Evolutionary conservation across 1,139 yeast species (phyloP).

Genomic region (Meyerozyma sp.): DNA sequence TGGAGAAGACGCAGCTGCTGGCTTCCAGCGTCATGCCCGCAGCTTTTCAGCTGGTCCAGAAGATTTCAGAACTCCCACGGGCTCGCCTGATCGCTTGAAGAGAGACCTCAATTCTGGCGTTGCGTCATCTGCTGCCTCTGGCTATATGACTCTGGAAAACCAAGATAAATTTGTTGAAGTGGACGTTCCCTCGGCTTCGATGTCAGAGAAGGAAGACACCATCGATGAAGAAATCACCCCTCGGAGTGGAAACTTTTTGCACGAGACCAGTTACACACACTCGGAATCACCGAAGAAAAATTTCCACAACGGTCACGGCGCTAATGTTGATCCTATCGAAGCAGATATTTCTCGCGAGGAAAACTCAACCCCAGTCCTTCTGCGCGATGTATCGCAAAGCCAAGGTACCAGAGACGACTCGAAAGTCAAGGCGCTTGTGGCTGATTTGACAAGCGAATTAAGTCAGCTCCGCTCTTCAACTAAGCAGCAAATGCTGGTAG

Average conservation of each 20-base stretch:
- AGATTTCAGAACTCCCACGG: conserved; percentile 39
- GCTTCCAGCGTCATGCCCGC: conserved; percentile 31
- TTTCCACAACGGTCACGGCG: neutral
- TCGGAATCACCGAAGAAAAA: neutral
- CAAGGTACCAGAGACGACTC: conserved; percentile 13
- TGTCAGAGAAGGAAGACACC: conserved; percentile 15
- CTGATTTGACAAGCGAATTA: conserved; percentile 45
- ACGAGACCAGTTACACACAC: neutral
- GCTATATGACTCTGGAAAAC: conserved; percentile 1
- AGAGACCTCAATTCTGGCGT: conserved; percentile 3
- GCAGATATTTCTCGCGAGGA: conserved; percentile 6
- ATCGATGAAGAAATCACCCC: conserved; percentile 11
- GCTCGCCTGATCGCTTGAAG: conserved; percentile 24
- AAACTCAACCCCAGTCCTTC: neutral
- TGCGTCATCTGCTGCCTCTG: conserved; percentile 5
- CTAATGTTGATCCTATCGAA: neutral
- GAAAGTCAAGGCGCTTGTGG: conserved; percentile 29
- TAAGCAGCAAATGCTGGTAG: conserved; percentile 46
- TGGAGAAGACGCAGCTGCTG: conserved; percentile 10
- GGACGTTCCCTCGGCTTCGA: conserved; percentile 19
- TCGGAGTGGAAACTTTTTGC: neutral
- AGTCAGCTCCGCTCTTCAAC: conserved; percentile 41
- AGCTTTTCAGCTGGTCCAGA: conserved; percentile 39
- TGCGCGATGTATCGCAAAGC: neutral
- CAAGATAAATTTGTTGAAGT: conserved; percentile 25